Evolutionary conservation across 106 monocot species (phyloP).

Genomic region (Alisma plantagoaquatica): DNA sequence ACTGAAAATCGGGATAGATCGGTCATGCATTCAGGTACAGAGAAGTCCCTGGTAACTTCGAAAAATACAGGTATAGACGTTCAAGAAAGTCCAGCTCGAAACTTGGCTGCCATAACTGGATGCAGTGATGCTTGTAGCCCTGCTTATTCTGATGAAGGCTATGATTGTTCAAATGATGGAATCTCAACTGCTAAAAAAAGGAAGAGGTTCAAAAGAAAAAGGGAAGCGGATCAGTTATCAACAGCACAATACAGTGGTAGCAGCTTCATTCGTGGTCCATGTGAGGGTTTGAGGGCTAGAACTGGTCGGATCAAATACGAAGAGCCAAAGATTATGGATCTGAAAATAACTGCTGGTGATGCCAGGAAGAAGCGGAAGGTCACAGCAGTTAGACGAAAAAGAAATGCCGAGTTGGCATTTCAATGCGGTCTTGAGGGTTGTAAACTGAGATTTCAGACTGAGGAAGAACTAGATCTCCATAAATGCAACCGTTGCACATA

Average conservation of each 20-base stretch:
- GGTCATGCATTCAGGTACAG: too few species aligned
- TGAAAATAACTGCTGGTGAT: background rate
- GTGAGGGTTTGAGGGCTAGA: conserved; percentile 81
- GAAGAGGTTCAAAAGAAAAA: conserved; percentile 53
- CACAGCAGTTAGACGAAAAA: too few species aligned
- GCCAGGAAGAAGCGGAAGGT: background rate
- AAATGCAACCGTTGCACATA: conserved; percentile 28
- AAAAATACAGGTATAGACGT: too few species aligned
- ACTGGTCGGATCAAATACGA: background rate
- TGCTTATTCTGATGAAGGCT: too few species aligned
- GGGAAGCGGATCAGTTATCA: conserved; percentile 18
- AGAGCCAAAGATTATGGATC: background rate
- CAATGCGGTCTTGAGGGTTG: conserved; percentile 40
- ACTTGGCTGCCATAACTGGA: too few species aligned
- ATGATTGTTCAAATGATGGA: too few species aligned
- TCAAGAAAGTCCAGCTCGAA: too few species aligned
- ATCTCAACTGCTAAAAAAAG: too few species aligned
- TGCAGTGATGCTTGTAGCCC: too few species aligned
- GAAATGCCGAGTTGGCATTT: too few species aligned
- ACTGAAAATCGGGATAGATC: too few species aligned
- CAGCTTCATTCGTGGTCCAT: conserved; percentile 67
- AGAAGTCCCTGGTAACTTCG: too few species aligned
- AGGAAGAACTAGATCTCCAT: conserved; percentile 24
- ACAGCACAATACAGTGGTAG: background rate
- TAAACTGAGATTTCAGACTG: conserved; percentile 27